A percentile compares a stretch with the other conserved stretches of the same genome.
phyloP scores from a whole-genome alignment of 352 stramenopile genomes.

The Stephanocyclus meneghinianus region DNA sequence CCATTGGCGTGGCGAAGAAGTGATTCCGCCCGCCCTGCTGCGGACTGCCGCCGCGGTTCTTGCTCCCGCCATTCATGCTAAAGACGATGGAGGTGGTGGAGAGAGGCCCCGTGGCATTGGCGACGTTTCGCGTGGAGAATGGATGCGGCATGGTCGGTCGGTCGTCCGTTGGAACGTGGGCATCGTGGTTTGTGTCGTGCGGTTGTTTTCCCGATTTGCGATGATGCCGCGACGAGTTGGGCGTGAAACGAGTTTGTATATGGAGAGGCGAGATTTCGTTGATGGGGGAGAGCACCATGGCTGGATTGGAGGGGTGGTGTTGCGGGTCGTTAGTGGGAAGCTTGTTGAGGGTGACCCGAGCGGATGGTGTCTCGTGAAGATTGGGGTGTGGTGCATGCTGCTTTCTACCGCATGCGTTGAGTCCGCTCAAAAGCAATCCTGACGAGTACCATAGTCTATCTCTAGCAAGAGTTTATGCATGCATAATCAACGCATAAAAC shows the following conservation, averaged over 20 bases:
- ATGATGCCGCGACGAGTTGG: background rate
- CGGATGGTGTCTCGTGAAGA: too few relatives aligned
- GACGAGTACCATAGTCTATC: too few relatives aligned
- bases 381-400: background rate
- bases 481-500: too few relatives aligned
- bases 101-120: slow-evolving; percentile 8
- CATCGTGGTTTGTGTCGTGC: background rate
- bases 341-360: too few relatives aligned
- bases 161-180: background rate
- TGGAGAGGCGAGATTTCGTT: background rate
- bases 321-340: too few relatives aligned
- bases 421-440: too few relatives aligned
- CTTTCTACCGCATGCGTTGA: background rate
- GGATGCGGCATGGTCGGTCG: background rate
- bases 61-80: background rate
- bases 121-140: slow-evolving; percentile 10
- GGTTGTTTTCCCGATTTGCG: background rate
- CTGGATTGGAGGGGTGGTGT: background rate
- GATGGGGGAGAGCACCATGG: slow-evolving; percentile 8
- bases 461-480: too few relatives aligned
- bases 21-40: too few relatives aligned
- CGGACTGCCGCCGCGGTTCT: too few relatives aligned
- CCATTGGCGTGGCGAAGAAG: background rate
- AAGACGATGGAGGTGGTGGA: slow-evolving; percentile 15
- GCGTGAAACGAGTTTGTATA: slow-evolving; percentile 12